Evolutionary conservation across 306 rosid genomes (phyloP).

Genomic region (Urtica urens): DNA sequence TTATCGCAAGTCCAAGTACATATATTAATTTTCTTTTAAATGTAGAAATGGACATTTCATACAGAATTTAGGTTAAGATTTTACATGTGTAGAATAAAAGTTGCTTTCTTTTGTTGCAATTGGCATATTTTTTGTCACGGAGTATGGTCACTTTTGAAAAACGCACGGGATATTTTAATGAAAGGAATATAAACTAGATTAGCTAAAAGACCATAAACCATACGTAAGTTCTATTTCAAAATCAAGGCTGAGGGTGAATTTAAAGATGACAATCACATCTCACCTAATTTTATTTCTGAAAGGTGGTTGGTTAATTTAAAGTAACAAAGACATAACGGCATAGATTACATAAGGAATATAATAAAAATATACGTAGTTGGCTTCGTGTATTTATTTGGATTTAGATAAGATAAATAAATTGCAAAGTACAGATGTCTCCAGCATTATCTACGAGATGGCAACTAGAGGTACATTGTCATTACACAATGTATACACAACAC

Average conservation of each 20-base stretch:
- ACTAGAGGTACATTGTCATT: not conserved
- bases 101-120: not conserved
- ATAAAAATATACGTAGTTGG: no score
- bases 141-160: not conserved
- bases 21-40: no score
- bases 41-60: not conserved
- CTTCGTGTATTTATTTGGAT: not conserved
- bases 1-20: no score
- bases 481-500: no score
- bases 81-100: not conserved
- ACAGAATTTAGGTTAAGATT: not conserved
- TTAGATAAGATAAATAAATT: slow-evolving; percentile 3
- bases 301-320: no score
- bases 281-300: not conserved
- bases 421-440: not conserved
- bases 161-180: no score
- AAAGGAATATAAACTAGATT: not conserved
- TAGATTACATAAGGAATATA: no score
- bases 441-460: not conserved
- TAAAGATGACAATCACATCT: not conserved
- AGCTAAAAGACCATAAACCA: not conserved
- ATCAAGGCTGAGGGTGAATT: not conserved
- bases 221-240: not conserved
- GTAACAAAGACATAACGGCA: no score
- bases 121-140: no score